A percentile compares a stretch with the other conserved stretches of the same genome.
These are phyloP conservation scores for Inga leiocalycina DNA, from an alignment of 306 rosid genomes.

Conservation along the genomic window DNA sequence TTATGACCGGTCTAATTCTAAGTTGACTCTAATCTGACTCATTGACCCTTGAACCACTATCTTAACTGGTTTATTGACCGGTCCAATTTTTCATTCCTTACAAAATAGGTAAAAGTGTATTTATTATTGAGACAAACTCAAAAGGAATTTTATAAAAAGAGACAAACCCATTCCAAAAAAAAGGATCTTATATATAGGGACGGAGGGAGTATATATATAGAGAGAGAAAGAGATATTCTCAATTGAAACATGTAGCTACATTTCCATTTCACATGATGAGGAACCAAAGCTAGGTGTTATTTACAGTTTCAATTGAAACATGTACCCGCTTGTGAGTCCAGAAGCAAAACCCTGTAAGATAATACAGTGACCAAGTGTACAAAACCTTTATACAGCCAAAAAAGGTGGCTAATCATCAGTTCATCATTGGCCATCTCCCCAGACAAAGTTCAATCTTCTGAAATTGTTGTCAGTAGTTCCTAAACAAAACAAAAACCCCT, in stretches of 20 bases:
- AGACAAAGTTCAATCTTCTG: conserved; percentile 62
- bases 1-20: too few relatives aligned
- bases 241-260: conserved; percentile 33
- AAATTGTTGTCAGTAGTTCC: conserved; percentile 70
- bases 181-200: too few relatives aligned
- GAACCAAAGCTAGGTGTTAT: conserved; percentile 30
- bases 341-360: conserved; percentile 24
- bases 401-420: conserved; percentile 16
- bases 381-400: conserved; percentile 14
- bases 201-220: too few relatives aligned
- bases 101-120: too few relatives aligned
- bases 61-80: too few relatives aligned
- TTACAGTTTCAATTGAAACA: conserved; percentile 42
- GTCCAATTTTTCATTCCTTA: too few relatives aligned
- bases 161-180: too few relatives aligned
- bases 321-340: conserved; percentile 29
- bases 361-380: conserved; percentile 10
- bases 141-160: too few relatives aligned
- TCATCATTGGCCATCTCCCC: conserved; percentile 27
- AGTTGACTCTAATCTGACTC: too few relatives aligned
- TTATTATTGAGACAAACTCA: too few relatives aligned
- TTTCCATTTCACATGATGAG: conserved; percentile 35
- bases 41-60: too few relatives aligned
- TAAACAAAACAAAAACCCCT: conserved; percentile 30
- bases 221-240: background rate